phyloP scores from a whole-genome alignment of 805 yeast species.

The Naumovozyma baii region DNA sequence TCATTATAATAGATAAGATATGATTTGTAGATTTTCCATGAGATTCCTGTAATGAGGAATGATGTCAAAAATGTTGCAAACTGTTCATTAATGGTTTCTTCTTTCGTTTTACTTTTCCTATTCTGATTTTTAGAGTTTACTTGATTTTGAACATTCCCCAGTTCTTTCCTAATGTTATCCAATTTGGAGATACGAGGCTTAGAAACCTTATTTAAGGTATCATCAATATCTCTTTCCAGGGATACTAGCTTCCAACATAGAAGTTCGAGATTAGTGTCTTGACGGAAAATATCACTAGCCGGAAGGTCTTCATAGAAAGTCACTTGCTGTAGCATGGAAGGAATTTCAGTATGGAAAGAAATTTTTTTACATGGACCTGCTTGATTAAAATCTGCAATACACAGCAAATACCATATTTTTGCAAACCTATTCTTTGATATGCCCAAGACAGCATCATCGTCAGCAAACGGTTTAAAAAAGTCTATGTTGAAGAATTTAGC shows the following conservation, averaged over 20 bases:
- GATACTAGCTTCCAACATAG: constrained; percentile 26
- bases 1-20: constrained; percentile 17
- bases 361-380: constrained; percentile 17
- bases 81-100: constrained; percentile 10
- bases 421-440: constrained; percentile 18
- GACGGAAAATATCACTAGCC: constrained; percentile 18
- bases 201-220: constrained; percentile 8
- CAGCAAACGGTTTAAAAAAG: constrained; percentile 14
- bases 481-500: constrained; percentile 20
- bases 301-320: constrained; percentile 21
- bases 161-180: constrained; percentile 21
- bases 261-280: constrained; percentile 23
- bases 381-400: constrained; percentile 21
- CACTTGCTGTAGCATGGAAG: constrained; percentile 23
- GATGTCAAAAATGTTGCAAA: constrained; percentile 20
- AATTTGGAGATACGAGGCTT: constrained; percentile 25
- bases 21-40: constrained; percentile 24
- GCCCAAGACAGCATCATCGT: constrained; percentile 17
- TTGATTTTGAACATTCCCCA: constrained; percentile 13
- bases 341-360: constrained; percentile 17
- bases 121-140: background rate
- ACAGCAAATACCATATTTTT: constrained; percentile 25
- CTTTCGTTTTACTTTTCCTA: constrained; percentile 2
- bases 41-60: constrained; percentile 12
- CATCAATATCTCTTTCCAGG: constrained; percentile 27